Evolutionary conservation across 1,284 basidiomycete species (phyloP), one percentile per base, ranked within the genome.

Genomic region (Fomitopsis betulina): DNA sequence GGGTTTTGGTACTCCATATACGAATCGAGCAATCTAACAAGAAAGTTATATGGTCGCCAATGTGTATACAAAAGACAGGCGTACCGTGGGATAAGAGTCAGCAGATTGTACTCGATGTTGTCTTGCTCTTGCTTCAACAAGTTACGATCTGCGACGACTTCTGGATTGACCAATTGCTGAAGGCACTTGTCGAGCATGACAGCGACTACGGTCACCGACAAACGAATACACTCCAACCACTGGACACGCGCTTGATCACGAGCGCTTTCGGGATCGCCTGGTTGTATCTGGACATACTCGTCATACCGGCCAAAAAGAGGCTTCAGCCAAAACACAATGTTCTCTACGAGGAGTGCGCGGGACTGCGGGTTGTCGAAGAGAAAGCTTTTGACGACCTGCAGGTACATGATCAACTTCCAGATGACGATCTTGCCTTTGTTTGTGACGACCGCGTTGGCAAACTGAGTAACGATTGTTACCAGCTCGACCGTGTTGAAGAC

Each of bases 231-330:
- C 74, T 99, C 96, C 60, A 98, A 69, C 96, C 96, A 98, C 52
- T 80, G 81, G 30, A 97, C 81, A n/a, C 92, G 82, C 10, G 90
- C 88, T 5, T 82, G 78, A 70, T 96, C 92, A 56, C 83, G 82
- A 21, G 76, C 78, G 23, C 68, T 72, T 53, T 93, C 89, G 6
- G 82, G 75, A 61, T 93, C 92, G 57, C 80, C 84, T 0, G 80
- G 73, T 53, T 78, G 77, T 3, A 80, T 80, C 64, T 86, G 83
- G 43, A 80, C 72, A 68, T 85, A 90, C 69, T 94, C 91, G 62
- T 97, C 94, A 68, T 91, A 97, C 19, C 83, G 80, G n/a, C 96
- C 96, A 63, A 98, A 91, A 70, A 96, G 90, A 0, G 95, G 94
- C 68, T 95, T 96, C 65, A 98, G 89, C 94, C 95, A 98, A 23